phyloP scores from a whole-genome alignment of 345 rosid genomes.

The Populus euphratica region DNA sequence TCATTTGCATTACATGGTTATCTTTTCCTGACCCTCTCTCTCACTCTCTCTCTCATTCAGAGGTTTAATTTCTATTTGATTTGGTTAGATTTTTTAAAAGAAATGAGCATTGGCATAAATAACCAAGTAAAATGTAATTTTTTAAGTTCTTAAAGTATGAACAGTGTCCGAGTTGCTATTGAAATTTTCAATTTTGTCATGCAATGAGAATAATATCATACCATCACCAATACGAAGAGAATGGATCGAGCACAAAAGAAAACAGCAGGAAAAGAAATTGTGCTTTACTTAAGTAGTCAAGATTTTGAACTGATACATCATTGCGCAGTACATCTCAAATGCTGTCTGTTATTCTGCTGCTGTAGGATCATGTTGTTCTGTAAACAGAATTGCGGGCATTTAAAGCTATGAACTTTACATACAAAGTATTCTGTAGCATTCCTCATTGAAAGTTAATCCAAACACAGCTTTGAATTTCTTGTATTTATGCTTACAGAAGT shows the following conservation, averaged over 20 bases:
- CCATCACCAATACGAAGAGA: background rate
- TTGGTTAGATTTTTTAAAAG: no score
- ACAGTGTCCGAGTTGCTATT: background rate
- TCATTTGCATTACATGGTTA: no score
- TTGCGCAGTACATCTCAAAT: background rate
- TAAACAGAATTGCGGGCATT: background rate
- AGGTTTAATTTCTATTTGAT: no score
- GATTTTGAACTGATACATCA: background rate
- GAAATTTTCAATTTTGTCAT: background rate
- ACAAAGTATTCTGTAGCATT: no score
- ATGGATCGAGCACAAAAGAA: background rate
- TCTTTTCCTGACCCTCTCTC: no score
- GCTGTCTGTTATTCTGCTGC: constrained; percentile 1
- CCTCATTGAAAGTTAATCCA: background rate
- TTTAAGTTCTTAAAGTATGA: no score
- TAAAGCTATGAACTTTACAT: no score
- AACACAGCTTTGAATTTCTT: background rate
- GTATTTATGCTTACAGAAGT: constrained; percentile 35
- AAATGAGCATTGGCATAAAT: no score
- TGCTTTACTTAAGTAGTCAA: background rate
- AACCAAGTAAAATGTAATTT: no score
- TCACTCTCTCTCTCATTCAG: no score
- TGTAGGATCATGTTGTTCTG: background rate
- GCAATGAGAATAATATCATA: background rate
- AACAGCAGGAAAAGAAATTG: background rate